These are phyloP conservation scores for Nakazawaea peltata DNA, from an alignment of 805 yeast genomes.

Conservation along the genomic window DNA sequence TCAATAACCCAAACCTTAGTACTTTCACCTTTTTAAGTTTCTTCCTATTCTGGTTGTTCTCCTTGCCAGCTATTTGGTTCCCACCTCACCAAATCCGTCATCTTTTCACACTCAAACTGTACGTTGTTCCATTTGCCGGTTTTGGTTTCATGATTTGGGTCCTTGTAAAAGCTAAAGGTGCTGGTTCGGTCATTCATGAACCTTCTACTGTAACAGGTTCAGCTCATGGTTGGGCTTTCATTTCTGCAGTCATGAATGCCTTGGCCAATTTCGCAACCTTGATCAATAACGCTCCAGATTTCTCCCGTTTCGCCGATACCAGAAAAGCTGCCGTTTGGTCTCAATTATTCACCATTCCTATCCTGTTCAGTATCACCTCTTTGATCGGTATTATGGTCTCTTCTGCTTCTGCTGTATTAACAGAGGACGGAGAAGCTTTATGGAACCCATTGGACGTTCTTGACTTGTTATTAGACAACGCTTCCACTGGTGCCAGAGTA, in stretches of 20 bases:
- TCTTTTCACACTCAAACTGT: constrained; percentile 75
- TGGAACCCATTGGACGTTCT: constrained; percentile 86
- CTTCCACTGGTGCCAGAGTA: constrained; percentile 55
- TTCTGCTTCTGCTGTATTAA: constrained; percentile 58
- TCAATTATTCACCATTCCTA: constrained; percentile 61
- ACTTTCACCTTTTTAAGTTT: constrained; percentile 68
- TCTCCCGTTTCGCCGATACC: constrained; percentile 71
- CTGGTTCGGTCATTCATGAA: constrained; percentile 63
- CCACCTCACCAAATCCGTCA: constrained; percentile 80
- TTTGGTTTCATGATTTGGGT: constrained; percentile 82
- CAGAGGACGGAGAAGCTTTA: constrained; percentile 49
- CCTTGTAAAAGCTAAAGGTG: constrained; percentile 69
- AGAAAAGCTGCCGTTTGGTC: constrained; percentile 43
- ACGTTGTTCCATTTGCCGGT: constrained; percentile 76
- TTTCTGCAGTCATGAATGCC: constrained; percentile 69
- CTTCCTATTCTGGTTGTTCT: constrained; percentile 74
- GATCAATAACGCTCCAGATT: constrained; percentile 84
- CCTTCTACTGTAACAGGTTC: constrained; percentile 45
- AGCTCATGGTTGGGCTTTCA: constrained; percentile 76
- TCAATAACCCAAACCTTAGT: constrained; percentile 48
- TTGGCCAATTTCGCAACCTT: constrained; percentile 86
- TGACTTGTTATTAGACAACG: constrained; percentile 48
- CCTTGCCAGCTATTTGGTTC: constrained; percentile 74
- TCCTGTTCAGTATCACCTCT: constrained; percentile 73
- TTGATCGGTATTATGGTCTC: constrained; percentile 81